Conservation (phyloP, 306 rosid species). For the Corylus heterophylla region DNA sequence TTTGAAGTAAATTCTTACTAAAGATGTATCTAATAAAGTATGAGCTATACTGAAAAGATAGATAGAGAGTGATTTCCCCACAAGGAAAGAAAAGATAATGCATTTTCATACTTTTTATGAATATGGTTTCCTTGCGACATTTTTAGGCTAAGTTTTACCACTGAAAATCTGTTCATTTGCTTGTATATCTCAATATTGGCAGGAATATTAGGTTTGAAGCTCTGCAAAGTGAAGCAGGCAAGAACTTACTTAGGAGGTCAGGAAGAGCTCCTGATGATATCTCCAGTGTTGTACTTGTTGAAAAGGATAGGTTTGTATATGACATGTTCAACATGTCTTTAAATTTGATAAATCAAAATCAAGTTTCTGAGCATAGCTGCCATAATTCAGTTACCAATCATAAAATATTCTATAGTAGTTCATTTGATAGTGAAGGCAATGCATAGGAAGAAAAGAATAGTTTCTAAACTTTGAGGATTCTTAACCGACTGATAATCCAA, state of each 20-base stretch:
- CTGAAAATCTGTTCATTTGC: neutral
- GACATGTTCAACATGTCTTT: neutral
- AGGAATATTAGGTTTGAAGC: conserved; percentile 80
- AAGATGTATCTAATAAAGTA: neutral
- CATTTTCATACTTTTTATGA: neutral
- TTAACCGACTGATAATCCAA: neutral
- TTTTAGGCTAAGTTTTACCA: neutral
- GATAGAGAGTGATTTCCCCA: neutral
- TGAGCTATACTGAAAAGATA: neutral
- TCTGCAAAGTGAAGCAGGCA: conserved; percentile 94
- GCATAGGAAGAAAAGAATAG: neutral
- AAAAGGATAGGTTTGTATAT: conserved; percentile 55
- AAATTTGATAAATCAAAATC: neutral
- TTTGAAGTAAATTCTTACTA: neutral
- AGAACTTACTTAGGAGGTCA: conserved; percentile 73
- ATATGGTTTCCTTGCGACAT: neutral
- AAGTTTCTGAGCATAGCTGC: neutral
- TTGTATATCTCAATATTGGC: conserved; percentile 22
- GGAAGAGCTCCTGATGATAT: conserved; percentile 97
- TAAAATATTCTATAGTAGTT: conserved; percentile 2
- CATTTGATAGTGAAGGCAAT: conserved; percentile 2
- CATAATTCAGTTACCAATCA: neutral
- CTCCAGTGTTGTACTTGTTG: conserved; percentile 94
- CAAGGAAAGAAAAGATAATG: conserved; percentile 1
- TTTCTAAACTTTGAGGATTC: neutral